phyloP scores from a whole-genome alignment of 495 filamentous ascomycete species.

The Stereocaulon alpinum region DNA sequence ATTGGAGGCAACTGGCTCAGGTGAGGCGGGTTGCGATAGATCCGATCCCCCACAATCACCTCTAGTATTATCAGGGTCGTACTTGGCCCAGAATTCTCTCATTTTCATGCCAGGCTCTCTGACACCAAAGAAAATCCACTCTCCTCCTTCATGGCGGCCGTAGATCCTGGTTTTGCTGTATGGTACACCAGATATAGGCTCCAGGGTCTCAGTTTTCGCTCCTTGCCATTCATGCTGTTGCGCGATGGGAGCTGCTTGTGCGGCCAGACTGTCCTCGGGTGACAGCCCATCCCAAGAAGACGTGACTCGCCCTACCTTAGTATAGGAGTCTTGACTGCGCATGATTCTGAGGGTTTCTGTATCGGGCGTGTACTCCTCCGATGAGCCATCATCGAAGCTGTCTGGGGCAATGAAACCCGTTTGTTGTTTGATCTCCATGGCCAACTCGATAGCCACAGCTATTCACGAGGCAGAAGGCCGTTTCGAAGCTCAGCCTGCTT shows the following conservation, averaged over 20 bases:
- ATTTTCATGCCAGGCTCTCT: background rate
- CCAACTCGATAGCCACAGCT: too few relatives aligned
- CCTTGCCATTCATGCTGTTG: background rate
- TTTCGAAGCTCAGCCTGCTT: too few relatives aligned
- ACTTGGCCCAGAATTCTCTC: background rate
- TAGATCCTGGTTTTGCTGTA: background rate
- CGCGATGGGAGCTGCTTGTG: too few relatives aligned
- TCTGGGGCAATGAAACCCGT: too few relatives aligned
- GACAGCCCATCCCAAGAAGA: too few relatives aligned
- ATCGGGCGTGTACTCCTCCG: background rate
- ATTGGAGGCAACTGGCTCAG: too few relatives aligned
- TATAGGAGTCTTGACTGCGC: background rate
- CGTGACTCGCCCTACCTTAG: too few relatives aligned
- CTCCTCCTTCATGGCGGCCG: background rate
- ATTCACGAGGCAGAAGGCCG: too few relatives aligned
- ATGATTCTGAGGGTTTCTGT: background rate
- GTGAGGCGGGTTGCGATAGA: too few relatives aligned
- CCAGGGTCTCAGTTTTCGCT: background rate
- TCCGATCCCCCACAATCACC: background rate
- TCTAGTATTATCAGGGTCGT: background rate
- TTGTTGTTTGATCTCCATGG: too few relatives aligned
- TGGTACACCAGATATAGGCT: background rate
- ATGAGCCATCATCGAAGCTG: too few relatives aligned
- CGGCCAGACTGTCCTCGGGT: too few relatives aligned
- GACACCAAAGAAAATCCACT: constrained; percentile 1